Evolutionary conservation across 768 basidiomycete species (phyloP).

Genomic region (Leccinum fibrillosum): DNA sequence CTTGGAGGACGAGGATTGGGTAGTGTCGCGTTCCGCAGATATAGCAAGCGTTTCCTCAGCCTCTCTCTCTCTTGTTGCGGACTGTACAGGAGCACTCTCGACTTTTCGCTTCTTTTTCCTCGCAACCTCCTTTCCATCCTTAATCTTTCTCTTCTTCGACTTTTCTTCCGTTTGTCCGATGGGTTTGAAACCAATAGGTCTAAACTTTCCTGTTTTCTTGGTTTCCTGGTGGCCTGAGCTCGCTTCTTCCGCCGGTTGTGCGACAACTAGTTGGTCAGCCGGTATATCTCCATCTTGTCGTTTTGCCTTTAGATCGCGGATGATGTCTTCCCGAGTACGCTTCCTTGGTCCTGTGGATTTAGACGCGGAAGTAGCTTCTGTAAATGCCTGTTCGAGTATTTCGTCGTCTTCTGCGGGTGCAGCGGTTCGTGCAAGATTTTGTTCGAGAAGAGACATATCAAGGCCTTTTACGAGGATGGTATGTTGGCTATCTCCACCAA

Average conservation of each 20-base stretch:
- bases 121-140: conserved; percentile 37
- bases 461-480: conserved; percentile 88
- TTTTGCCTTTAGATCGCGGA: conserved; percentile 69
- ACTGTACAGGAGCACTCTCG: conserved; percentile 26
- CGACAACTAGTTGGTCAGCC: conserved; percentile 8
- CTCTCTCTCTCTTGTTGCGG: neutral
- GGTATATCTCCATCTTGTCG: conserved; percentile 32
- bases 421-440: conserved; percentile 67
- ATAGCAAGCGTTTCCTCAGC: neutral
- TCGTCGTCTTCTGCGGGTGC: conserved; percentile 72
- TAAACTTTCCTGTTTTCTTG: conserved; percentile 45
- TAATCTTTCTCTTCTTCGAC: conserved; percentile 41
- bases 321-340: conserved; percentile 74
- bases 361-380: conserved; percentile 37
- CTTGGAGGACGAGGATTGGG: conserved; percentile 6
- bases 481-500: conserved; percentile 84
- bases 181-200: conserved; percentile 63
- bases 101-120: conserved; percentile 61
- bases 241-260: conserved; percentile 16
- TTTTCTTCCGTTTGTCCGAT: conserved; percentile 46
- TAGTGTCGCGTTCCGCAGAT: neutral
- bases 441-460: conserved; percentile 82
- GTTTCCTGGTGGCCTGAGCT: conserved; percentile 33
- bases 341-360: conserved; percentile 46
- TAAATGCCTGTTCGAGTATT: conserved; percentile 73